phyloP scores from a whole-genome alignment of 176 grass and related monocot species.

The Bothriochloa decipiens region DNA sequence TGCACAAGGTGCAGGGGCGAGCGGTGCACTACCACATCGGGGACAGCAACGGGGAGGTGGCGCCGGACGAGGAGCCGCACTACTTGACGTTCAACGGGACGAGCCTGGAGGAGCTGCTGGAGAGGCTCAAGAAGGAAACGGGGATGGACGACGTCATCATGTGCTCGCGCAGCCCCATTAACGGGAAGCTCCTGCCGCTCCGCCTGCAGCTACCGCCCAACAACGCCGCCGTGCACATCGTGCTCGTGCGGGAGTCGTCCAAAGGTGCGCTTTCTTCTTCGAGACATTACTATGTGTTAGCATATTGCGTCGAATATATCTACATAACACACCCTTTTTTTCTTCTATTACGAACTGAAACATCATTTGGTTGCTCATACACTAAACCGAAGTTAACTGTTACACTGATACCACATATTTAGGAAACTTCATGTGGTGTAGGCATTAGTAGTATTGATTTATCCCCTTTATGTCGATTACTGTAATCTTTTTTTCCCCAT shows the following conservation, averaged over 20 bases:
- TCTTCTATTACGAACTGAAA: too few relatives aligned
- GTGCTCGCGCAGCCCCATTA: slow-evolving; percentile 63
- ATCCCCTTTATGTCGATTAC: too few relatives aligned
- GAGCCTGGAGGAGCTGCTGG: slow-evolving; percentile 58
- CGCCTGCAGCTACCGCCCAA: slow-evolving; percentile 73
- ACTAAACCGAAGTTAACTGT: too few relatives aligned
- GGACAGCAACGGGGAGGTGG: slow-evolving; percentile 54
- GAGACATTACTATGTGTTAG: too few relatives aligned
- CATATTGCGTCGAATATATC: too few relatives aligned
- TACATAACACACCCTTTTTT: too few relatives aligned
- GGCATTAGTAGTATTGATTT: too few relatives aligned
- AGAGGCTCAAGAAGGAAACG: slow-evolving; percentile 59
- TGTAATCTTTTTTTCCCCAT: too few relatives aligned
- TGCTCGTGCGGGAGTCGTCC: slow-evolving; percentile 59
- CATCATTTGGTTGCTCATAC: too few relatives aligned
- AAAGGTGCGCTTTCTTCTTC: slow-evolving; percentile 40
- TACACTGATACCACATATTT: too few relatives aligned
- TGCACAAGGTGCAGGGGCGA: slow-evolving; percentile 71
- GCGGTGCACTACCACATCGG: slow-evolving; percentile 62
- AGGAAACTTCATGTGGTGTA: too few relatives aligned
- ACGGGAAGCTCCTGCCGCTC: slow-evolving; percentile 61
- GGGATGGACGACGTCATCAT: slow-evolving; percentile 57
- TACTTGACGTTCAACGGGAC: slow-evolving; percentile 70
- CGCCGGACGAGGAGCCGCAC: slow-evolving; percentile 21
- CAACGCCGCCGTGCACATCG: slow-evolving; percentile 65